Evolutionary conservation across 768 basidiomycete genomes (phyloP), one percentile per base, ranked within the genome.

Genomic region (Xerocomus potaroensis): DNA sequence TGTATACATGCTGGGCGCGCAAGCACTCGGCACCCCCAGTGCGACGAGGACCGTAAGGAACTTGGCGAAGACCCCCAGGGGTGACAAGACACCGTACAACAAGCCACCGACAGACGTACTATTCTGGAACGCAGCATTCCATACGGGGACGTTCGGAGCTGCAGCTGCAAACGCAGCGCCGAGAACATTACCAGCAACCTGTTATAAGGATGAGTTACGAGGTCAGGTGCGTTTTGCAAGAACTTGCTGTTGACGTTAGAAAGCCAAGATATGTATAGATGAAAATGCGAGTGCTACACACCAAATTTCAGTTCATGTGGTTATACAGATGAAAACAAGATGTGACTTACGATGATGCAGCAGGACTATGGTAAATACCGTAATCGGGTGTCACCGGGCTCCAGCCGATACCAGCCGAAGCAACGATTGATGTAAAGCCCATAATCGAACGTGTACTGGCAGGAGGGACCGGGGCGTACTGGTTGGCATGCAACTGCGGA

Each of bases 1-100:
- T 11, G 74, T 73, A 58, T 83, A 83, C 68, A 81, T 78, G 31
- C 78, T 78, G 0, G 79, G 80, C 2, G 77, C 78, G 31, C 76
- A 74, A 39, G 80, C 79, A 49, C 74, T 76, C 9, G 76, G 73
- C 29, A 80, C 72, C 41, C 69, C 74, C 42, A 83, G 63, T 19
- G 80, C 78, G 36, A 80, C 65, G 19, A 83, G 51, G 30, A 76
- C 72, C 0, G 70, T 70, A 24, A 78, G 64, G 61, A 77, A 71
- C 54, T 71, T 69, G 40, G 74, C 73, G 41, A 77, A 77, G 1
- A 68, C 64, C 7, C 74, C 73, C 0, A 70, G 54, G 3, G 72
- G 71, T 0, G 55, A 43, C 38, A 76, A 53, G 10, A 74, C 53
- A 0, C 71, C 68, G 15, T 62, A 61, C 35, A 77, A 48, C 31